These are phyloP conservation scores for Epichloe gansuensis DNA, from an alignment of 2,329 filamentous ascomycete species.

Conservation along the genomic window DNA sequence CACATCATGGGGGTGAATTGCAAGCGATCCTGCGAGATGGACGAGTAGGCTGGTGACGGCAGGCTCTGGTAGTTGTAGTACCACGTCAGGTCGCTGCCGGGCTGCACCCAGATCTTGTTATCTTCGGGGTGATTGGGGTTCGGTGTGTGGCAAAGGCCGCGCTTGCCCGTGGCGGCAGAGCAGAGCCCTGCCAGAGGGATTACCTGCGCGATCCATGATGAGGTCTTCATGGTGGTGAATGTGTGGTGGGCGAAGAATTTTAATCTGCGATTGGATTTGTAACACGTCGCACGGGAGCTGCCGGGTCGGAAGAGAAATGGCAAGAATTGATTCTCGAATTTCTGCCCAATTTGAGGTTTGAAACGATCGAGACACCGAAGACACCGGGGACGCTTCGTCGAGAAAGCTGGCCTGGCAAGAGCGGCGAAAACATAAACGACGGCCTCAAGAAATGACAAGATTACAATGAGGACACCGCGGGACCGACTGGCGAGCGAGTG, in stretches of 20 bases:
- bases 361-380: too few relatives aligned
- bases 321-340: too few relatives aligned
- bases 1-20: conserved; percentile 76
- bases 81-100: conserved; percentile 54
- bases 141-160: conserved; percentile 59
- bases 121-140: conserved; percentile 43
- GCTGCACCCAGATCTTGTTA: conserved; percentile 49
- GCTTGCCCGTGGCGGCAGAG: conserved; percentile 38
- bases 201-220: conserved; percentile 4
- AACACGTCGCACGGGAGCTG: too few relatives aligned
- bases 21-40: conserved; percentile 40
- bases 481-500: neutral
- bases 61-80: conserved; percentile 66
- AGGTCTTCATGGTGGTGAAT: neutral
- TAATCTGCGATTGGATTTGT: too few relatives aligned
- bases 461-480: too few relatives aligned
- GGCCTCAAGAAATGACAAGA: too few relatives aligned
- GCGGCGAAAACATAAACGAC: too few relatives aligned
- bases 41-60: conserved; percentile 40
- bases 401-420: too few relatives aligned
- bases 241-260: neutral
- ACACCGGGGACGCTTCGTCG: too few relatives aligned
- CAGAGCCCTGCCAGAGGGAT: conserved; percentile 11
- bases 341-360: too few relatives aligned
- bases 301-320: too few relatives aligned